These are phyloP conservation scores for Xylariaceae sp. DNA, from an alignment of 2,329 filamentous ascomycete species.

Conservation along the genomic window DNA sequence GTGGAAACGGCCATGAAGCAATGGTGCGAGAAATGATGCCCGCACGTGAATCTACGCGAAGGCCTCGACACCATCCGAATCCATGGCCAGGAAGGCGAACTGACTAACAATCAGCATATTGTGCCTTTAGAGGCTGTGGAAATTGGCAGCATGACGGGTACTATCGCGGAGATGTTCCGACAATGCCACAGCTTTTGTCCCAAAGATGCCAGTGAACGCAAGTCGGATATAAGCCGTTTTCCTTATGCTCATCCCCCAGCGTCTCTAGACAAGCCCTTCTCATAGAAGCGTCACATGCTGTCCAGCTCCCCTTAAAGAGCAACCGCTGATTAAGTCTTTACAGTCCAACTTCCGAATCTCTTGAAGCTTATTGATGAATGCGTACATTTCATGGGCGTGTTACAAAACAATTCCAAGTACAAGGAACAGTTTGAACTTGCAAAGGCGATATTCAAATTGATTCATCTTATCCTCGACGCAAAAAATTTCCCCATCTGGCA, in stretches of 20 bases:
- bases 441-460: constrained; percentile 18
- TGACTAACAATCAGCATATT: neutral
- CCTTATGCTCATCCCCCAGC: neutral
- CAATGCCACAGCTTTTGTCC: constrained; percentile 9
- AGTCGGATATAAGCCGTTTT: neutral
- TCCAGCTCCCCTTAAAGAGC: no score
- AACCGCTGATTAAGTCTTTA: neutral
- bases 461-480: constrained; percentile 16
- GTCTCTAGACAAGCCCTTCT: neutral
- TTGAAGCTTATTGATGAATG: constrained; percentile 18
- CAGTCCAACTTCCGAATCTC: constrained; percentile 11
- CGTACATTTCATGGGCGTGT: constrained; percentile 15
- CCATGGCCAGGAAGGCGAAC: neutral
- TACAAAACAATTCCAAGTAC: constrained; percentile 22
- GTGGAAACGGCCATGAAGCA: constrained; percentile 18
- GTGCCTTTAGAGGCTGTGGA: constrained; percentile 19
- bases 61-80: constrained; percentile 12
- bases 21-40: constrained; percentile 25
- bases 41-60: constrained; percentile 12
- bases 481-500: constrained; percentile 13
- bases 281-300: neutral
- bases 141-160: neutral
- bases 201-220: neutral
- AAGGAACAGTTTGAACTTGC: constrained; percentile 12
- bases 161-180: constrained; percentile 15